A percentile compares a stretch with the other conserved stretches of the same genome.
Evolutionary conservation across 1,284 basidiomycete genomes (phyloP).

Genomic region (Xanthoconium separans): DNA sequence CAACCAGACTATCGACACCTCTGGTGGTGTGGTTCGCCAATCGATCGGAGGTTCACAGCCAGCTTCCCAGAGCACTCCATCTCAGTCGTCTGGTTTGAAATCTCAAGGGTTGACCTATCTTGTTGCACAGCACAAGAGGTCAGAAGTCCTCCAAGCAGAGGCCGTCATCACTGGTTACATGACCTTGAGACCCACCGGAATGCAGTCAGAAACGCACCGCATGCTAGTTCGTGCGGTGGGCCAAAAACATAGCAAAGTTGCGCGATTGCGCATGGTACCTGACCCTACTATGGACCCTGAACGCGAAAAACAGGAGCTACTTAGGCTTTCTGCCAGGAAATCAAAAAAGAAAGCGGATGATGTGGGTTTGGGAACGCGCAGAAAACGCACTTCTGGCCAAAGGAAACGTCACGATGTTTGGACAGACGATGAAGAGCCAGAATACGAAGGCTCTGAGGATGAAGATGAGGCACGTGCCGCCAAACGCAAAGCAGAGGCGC

Average conservation of each 20-base stretch:
- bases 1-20: slow-evolving; percentile 70
- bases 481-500: slow-evolving; percentile 40
- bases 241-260: slow-evolving; percentile 79
- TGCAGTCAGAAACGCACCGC: slow-evolving; percentile 88
- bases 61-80: slow-evolving; percentile 34
- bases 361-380: slow-evolving; percentile 45
- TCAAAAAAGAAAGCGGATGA: slow-evolving; percentile 51
- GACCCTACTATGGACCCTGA: slow-evolving; percentile 74
- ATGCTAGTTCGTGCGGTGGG: slow-evolving; percentile 86
- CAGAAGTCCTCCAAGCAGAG: slow-evolving; percentile 83
- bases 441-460: slow-evolving; percentile 49
- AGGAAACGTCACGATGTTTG: slow-evolving; percentile 53
- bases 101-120: slow-evolving; percentile 82
- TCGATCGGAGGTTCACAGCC: slow-evolving; percentile 45
- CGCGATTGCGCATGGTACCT: slow-evolving; percentile 71
- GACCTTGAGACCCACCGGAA: slow-evolving; percentile 81
- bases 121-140: slow-evolving; percentile 86
- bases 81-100: slow-evolving; percentile 34
- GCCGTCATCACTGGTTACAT: slow-evolving; percentile 81
- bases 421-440: slow-evolving; percentile 64
- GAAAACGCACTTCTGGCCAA: slow-evolving; percentile 47
- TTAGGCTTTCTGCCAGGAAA: slow-evolving; percentile 63
- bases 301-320: slow-evolving; percentile 67
- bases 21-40: slow-evolving; percentile 56
- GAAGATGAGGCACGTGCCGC: slow-evolving; percentile 43